These are phyloP conservation scores for Scenedesmus sp. DNA, from an alignment of 163 green algal genomes.

Conservation along the genomic window DNA sequence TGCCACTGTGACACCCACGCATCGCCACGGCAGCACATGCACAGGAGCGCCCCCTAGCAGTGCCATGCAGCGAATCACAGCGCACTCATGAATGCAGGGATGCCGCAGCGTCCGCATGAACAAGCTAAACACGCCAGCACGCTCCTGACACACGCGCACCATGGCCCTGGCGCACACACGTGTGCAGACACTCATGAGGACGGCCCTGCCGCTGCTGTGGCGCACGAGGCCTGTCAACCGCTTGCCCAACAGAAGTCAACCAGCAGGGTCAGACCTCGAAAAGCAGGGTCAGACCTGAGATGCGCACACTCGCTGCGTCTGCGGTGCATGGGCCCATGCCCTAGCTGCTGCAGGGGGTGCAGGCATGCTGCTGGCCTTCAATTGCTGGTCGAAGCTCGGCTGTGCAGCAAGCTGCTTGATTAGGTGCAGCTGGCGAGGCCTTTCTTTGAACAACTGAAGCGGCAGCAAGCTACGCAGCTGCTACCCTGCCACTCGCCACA, in stretches of 20 bases:
- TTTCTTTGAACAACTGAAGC: not conserved
- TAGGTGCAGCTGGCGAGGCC: not conserved
- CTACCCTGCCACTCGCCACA: not conserved
- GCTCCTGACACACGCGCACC: not conserved
- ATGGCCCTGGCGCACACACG: not conserved
- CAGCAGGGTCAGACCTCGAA: not conserved
- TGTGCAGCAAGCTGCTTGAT: not conserved
- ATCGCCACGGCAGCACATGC: not conserved
- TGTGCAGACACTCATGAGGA: not conserved
- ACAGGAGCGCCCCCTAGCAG: not conserved
- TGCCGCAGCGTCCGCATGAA: not conserved
- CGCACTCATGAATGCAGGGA: not conserved
- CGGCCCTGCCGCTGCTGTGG: not conserved
- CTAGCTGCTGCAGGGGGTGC: not conserved
- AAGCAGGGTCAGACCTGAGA: not conserved
- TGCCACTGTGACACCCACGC: not conserved
- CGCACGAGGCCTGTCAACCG: not conserved
- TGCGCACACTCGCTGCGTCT: not conserved
- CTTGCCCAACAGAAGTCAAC: not conserved
- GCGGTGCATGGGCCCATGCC: not conserved
- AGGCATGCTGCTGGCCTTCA: not conserved
- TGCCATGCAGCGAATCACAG: not conserved
- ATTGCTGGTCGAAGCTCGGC: not conserved
- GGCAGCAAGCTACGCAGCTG: not conserved
- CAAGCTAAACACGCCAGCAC: not conserved